Conservation (phyloP, 2,329 filamentous ascomycete species). For the Trichoderma koningiopsis region DNA sequence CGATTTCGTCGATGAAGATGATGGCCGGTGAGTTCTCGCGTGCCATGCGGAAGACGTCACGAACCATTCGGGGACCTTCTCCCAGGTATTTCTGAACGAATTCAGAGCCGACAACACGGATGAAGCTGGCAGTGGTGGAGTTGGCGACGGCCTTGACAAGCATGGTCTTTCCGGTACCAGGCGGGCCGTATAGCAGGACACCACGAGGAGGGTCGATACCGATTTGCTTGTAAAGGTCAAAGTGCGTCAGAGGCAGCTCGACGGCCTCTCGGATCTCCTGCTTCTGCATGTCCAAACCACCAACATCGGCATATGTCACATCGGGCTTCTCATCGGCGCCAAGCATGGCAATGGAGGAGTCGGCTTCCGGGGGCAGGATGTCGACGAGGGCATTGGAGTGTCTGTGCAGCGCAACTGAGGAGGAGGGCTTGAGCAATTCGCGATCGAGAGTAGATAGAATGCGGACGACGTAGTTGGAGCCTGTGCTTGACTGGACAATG, state of each 20-base stretch:
- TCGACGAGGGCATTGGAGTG: conserved; percentile 99
- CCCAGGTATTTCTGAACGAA: conserved; percentile 99
- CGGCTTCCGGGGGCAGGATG: conserved; percentile 96
- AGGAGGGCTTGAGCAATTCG: conserved; percentile 96
- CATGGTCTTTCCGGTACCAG: conserved; percentile 96
- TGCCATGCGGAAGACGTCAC: conserved; percentile 98
- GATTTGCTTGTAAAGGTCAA: conserved; percentile 98
- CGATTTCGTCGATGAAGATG: conserved; percentile 99
- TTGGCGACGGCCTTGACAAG: conserved; percentile 98
- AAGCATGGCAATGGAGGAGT: conserved; percentile 98
- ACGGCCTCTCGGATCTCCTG: conserved; percentile 98
- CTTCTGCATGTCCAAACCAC: conserved; percentile 99
- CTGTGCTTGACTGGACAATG: conserved; percentile 97
- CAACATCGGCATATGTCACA: conserved; percentile 96
- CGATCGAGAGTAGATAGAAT: conserved; percentile 98
- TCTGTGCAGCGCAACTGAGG: conserved; percentile 93
- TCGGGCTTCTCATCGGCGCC: conserved; percentile 96
- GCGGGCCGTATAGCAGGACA: conserved; percentile 93
- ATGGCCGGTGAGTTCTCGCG: conserved; percentile 97
- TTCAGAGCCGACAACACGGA: conserved; percentile 95
- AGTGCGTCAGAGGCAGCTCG: conserved; percentile 93
- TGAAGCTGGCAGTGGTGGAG: conserved; percentile 96
- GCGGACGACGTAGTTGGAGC: conserved; percentile 97
- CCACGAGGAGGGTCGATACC: conserved; percentile 97
- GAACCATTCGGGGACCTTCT: conserved; percentile 97